phyloP scores from a whole-genome alignment of 495 filamentous ascomycete genomes.

The Sphaerosporella brunnea region DNA sequence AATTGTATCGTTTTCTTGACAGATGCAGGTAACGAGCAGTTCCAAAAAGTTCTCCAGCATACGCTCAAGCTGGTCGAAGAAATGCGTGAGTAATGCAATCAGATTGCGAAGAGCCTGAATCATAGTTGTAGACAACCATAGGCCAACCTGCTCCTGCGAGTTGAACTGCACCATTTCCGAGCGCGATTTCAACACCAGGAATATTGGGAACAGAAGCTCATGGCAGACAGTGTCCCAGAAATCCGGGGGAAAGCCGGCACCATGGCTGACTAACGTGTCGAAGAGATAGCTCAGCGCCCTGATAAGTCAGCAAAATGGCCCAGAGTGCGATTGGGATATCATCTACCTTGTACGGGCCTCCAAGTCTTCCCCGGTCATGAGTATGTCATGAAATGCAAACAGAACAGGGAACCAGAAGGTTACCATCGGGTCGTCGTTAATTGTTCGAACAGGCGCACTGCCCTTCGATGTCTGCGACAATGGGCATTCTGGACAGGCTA shows the following conservation, averaged over 20 bases:
- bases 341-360: conserved; percentile 65
- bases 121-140: conserved; percentile 99
- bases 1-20: conserved; percentile 97
- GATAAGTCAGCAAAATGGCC: background rate
- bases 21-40: conserved; percentile 85
- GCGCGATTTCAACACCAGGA: conserved; percentile 89
- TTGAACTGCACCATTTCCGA: conserved; percentile 88
- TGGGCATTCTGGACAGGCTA: conserved; percentile 88
- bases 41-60: conserved; percentile 94
- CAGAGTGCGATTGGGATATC: no score
- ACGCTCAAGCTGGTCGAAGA: conserved; percentile 85
- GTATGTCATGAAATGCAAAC: conserved; percentile 93
- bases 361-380: conserved; percentile 98
- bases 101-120: conserved; percentile 96
- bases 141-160: conserved; percentile 86
- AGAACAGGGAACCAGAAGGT: conserved; percentile 90
- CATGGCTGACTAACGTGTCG: conserved; percentile 73
- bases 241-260: conserved; percentile 75
- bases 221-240: conserved; percentile 99
- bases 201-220: conserved; percentile 91
- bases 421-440: conserved; percentile 56
- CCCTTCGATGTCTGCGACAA: conserved; percentile 41
- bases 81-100: conserved; percentile 96
- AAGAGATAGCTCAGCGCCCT: conserved; percentile 83
- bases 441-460: conserved; percentile 38